Conservation (phyloP, 2,329 filamentous ascomycete genomes). For the Exophiala viscosa region DNA sequence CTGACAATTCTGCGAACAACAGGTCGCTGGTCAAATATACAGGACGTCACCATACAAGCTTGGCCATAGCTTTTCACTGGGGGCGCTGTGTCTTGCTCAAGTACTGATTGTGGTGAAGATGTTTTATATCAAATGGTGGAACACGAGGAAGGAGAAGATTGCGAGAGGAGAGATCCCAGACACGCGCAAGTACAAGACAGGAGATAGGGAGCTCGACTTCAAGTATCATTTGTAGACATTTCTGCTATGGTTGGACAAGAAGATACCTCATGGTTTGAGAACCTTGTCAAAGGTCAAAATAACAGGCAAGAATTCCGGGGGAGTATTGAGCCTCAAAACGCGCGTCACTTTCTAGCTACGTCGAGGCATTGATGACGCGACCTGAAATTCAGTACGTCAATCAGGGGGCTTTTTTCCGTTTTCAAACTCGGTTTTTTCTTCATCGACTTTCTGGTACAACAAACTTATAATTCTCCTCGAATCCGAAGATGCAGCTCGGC, state of each 20-base stretch:
- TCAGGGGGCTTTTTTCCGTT: too few relatives aligned
- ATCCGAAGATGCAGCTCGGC: too few relatives aligned
- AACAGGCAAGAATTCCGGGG: too few relatives aligned
- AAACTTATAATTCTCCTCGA: too few relatives aligned
- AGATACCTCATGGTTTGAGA: too few relatives aligned
- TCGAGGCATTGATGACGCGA: too few relatives aligned
- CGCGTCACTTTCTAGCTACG: too few relatives aligned
- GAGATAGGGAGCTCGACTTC: slow-evolving; percentile 49
- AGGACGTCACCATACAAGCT: slow-evolving; percentile 36
- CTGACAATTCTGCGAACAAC: neutral
- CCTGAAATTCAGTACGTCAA: too few relatives aligned
- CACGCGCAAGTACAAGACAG: slow-evolving; percentile 44
- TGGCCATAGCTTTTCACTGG: slow-evolving; percentile 38
- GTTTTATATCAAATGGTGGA: slow-evolving; percentile 44
- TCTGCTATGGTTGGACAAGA: neutral
- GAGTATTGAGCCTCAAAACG: too few relatives aligned
- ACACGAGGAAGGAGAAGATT: slow-evolving; percentile 40
- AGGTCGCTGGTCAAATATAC: slow-evolving; percentile 25
- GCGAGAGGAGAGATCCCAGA: slow-evolving; percentile 43
- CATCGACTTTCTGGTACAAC: too few relatives aligned
- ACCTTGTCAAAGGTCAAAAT: too few relatives aligned
- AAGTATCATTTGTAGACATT: slow-evolving; percentile 39
- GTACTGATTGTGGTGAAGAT: slow-evolving; percentile 40
- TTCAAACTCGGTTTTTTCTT: too few relatives aligned
- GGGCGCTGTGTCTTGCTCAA: slow-evolving; percentile 35